A percentile compares a stretch with the other conserved stretches of the same genome.
Evolutionary conservation across 129 eudicot species (phyloP).

Genomic region (Tagetes patula): DNA sequence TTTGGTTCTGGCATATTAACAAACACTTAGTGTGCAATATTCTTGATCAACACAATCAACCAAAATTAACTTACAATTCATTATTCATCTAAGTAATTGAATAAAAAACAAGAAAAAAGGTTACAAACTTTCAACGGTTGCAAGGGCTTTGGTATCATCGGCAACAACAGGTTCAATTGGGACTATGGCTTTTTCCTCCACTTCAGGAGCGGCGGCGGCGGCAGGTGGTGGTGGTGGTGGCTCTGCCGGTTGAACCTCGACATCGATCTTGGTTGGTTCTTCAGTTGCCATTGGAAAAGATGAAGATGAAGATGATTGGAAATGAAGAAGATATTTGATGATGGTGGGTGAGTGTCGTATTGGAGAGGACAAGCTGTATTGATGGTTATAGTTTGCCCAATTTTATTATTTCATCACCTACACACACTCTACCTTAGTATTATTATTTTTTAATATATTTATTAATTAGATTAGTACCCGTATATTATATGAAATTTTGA

Average conservation of each 20-base stretch:
- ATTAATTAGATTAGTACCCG: no score
- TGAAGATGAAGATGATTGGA: slow-evolving; percentile 26
- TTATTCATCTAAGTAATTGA: neutral
- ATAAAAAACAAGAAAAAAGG: neutral
- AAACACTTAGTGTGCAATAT: slow-evolving; percentile 28
- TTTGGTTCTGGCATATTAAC: slow-evolving; percentile 43
- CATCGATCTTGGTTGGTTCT: slow-evolving; percentile 57
- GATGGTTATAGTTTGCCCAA: slow-evolving; percentile 32
- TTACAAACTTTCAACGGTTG: slow-evolving; percentile 52
- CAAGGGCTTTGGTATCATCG: slow-evolving; percentile 72
- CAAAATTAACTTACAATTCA: neutral
- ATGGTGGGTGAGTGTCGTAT: slow-evolving; percentile 1
- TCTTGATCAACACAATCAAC: neutral
- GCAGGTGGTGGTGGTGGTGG: neutral
- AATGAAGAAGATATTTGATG: slow-evolving; percentile 3
- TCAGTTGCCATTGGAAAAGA: slow-evolving; percentile 67
- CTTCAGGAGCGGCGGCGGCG: slow-evolving; percentile 23
- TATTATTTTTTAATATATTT: no score
- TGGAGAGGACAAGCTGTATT: slow-evolving; percentile 21
- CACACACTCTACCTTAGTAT: no score
- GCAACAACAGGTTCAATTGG: slow-evolving; percentile 47
- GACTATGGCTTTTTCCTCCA: slow-evolving; percentile 62
- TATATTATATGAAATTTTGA: no score
- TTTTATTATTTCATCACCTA: slow-evolving; percentile 16
- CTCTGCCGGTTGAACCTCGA: slow-evolving; percentile 48